phyloP scores from a whole-genome alignment of 2,329 filamentous ascomycete species.

The Hawksworthiomyces lignivorus region DNA sequence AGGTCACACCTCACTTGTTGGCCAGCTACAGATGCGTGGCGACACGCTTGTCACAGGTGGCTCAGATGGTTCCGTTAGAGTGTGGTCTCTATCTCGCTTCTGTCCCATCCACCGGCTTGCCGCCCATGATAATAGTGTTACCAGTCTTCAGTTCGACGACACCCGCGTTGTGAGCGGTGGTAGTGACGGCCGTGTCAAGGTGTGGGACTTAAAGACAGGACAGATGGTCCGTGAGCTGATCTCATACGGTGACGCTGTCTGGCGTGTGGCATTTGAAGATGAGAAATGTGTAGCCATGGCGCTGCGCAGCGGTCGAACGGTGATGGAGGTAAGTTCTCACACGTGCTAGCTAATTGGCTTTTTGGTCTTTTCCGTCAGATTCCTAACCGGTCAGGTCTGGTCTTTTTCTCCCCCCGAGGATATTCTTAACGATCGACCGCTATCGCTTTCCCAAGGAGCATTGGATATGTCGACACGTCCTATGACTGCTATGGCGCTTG shows the following conservation, averaged over 20 bases:
- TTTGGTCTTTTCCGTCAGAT: no score
- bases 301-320: constrained; percentile 71
- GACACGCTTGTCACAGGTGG: constrained; percentile 94
- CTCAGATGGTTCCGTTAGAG: constrained; percentile 89
- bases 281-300: constrained; percentile 98
- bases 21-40: constrained; percentile 90
- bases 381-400: no score
- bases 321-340: no score
- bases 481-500: constrained; percentile 41
- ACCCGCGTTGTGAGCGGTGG: constrained; percentile 92
- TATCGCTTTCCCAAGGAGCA: constrained; percentile 40
- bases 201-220: constrained; percentile 93
- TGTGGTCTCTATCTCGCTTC: constrained; percentile 90
- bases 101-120: constrained; percentile 88
- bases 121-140: constrained; percentile 97
- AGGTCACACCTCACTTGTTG: constrained; percentile 93
- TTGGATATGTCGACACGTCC: constrained; percentile 40
- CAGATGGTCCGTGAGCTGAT: constrained; percentile 86
- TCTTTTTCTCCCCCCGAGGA: constrained; percentile 85
- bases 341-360: no score
- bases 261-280: constrained; percentile 96
- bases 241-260: constrained; percentile 86
- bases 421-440: constrained; percentile 43
- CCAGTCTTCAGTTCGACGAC: constrained; percentile 94
- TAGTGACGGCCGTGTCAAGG: constrained; percentile 94